A percentile compares a stretch with the other conserved stretches of the same genome.
These are phyloP conservation scores for Saprolegnia parasitica DNA, from an alignment of 352 stramenopile genomes.

Conservation along the genomic window DNA sequence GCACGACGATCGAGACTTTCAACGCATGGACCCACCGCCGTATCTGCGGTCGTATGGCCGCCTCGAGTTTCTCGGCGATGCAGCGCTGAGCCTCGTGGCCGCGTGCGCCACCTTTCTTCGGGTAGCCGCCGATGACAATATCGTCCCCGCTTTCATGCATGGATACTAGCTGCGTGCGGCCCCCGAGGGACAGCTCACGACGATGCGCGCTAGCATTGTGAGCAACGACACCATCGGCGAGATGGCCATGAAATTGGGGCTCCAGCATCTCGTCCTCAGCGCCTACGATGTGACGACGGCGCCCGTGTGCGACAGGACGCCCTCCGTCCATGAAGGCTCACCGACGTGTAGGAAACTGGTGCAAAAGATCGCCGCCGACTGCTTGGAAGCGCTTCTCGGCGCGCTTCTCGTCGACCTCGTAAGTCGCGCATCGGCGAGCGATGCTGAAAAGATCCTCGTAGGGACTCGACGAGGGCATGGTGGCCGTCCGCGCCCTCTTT, in stretches of 20 bases:
- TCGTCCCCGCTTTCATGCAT: too few relatives aligned
- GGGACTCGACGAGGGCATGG: conserved; percentile 39
- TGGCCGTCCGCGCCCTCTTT: conserved; percentile 54
- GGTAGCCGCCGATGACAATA: neutral
- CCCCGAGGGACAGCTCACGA: conserved; percentile 59
- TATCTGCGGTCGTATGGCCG: conserved; percentile 79
- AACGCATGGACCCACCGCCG: conserved; percentile 68
- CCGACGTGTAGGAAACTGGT: conserved; percentile 39
- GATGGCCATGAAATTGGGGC: conserved; percentile 67
- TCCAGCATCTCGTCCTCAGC: conserved; percentile 64
- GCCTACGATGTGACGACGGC: conserved; percentile 55
- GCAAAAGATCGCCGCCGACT: conserved; percentile 77
- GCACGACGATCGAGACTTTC: conserved; percentile 59
- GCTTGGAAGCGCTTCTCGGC: conserved; percentile 72
- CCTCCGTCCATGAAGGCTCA: neutral
- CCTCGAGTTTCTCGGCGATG: conserved; percentile 79
- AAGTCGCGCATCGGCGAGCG: too few relatives aligned
- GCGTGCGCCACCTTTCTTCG: conserved; percentile 65
- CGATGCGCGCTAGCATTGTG: conserved; percentile 65
- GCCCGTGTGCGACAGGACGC: conserved; percentile 13
- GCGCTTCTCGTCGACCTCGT: conserved; percentile 78
- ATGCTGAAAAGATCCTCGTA: too few relatives aligned
- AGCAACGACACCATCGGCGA: conserved; percentile 75
- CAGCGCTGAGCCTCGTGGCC: conserved; percentile 78
- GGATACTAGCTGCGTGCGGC: conserved; percentile 45